phyloP scores from a whole-genome alignment of 352 stramenopile species.

The Pythium coloratum region DNA sequence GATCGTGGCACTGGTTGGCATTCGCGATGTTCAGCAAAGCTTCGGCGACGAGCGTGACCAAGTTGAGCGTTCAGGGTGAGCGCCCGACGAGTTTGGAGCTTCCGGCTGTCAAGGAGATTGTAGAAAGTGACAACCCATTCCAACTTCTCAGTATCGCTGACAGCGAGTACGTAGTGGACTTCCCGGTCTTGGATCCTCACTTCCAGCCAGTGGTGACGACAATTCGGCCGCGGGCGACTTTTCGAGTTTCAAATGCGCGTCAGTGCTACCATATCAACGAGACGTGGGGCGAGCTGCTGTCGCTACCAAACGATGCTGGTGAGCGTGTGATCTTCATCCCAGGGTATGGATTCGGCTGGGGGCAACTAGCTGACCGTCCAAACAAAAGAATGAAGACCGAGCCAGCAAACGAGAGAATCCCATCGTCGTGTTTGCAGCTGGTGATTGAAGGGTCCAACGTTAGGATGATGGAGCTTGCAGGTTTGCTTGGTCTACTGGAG shows the following conservation, averaged over 20 bases:
- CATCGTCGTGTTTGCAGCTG: background rate
- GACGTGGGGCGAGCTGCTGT: background rate
- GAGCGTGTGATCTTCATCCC: background rate
- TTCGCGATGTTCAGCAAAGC: slow-evolving; percentile 9
- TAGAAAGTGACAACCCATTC: slow-evolving; percentile 2
- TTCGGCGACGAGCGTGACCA: background rate
- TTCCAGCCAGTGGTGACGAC: background rate
- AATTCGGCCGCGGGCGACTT: background rate
- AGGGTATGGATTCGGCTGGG: background rate
- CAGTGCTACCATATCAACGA: background rate
- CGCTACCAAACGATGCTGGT: background rate
- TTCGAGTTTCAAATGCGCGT: background rate
- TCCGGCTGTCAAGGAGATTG: background rate
- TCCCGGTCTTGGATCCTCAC: background rate
- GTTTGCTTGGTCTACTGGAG: background rate
- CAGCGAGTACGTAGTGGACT: background rate
- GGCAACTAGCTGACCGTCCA: background rate
- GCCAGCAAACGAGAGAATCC: background rate
- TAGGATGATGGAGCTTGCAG: background rate
- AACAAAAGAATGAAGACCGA: background rate
- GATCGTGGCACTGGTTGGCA: slow-evolving; percentile 4
- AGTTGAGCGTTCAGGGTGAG: background rate
- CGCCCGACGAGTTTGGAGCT: background rate
- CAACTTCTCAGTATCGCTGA: background rate
- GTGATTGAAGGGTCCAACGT: background rate